Evolutionary conservation across 495 filamentous ascomycete genomes (phyloP).

Genomic region (Elaphomyces granulatus): DNA sequence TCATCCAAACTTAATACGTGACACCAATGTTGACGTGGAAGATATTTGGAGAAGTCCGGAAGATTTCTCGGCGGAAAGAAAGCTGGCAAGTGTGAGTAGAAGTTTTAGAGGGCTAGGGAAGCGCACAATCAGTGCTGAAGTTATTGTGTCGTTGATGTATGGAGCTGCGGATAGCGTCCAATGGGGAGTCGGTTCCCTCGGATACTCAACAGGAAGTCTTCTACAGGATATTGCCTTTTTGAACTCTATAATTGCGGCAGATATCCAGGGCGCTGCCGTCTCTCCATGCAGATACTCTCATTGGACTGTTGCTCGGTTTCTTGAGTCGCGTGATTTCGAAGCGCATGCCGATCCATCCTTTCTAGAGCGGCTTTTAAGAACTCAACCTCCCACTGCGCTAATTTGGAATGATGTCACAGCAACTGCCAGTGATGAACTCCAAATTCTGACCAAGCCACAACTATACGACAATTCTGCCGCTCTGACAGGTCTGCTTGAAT

Average conservation of each 20-base stretch:
- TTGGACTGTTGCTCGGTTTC: slow-evolving; percentile 35
- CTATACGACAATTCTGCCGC: slow-evolving; percentile 27
- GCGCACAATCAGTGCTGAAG: slow-evolving; percentile 43
- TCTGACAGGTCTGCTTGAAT: slow-evolving; percentile 24
- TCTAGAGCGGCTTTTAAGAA: slow-evolving; percentile 23
- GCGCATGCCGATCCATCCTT: slow-evolving; percentile 25
- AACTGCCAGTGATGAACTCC: slow-evolving; percentile 11
- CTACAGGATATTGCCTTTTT: slow-evolving; percentile 12
- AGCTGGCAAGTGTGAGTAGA: slow-evolving; percentile 11
- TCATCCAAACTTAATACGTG: slow-evolving; percentile 14
- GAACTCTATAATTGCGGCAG: slow-evolving; percentile 15
- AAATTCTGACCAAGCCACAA: slow-evolving; percentile 14
- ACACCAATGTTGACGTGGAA: slow-evolving; percentile 23
- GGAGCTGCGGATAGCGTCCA: slow-evolving; percentile 31
- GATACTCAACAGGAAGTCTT: slow-evolving; percentile 13
- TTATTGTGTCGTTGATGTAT: slow-evolving; percentile 38
- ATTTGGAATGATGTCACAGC: slow-evolving; percentile 19
- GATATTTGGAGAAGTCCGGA: slow-evolving; percentile 23
- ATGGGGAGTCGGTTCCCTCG: slow-evolving; percentile 18
- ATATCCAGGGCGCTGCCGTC: slow-evolving; percentile 6
- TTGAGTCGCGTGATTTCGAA: slow-evolving; percentile 32
- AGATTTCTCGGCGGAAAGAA: slow-evolving; percentile 5
- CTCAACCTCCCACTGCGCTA: slow-evolving; percentile 22
- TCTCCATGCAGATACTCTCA: slow-evolving; percentile 28
- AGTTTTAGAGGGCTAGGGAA: slow-evolving; percentile 31